Base-by-base conservation (phyloP, 1,139 yeast genomes). In the Hansenula lynferdii region DNA sequence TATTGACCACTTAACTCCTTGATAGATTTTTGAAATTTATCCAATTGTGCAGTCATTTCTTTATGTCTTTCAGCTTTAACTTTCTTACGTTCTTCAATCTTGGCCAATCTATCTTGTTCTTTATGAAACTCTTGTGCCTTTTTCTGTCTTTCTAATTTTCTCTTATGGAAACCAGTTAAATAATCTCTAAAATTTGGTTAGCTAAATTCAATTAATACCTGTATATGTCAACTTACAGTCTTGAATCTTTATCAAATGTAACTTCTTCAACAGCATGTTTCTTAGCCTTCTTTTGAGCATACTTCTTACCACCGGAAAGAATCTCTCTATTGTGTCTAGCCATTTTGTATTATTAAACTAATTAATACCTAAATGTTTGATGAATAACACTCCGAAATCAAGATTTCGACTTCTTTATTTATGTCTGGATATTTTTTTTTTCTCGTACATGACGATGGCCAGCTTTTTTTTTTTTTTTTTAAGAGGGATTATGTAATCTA, bases 121-220 rank as follows among this genome's bases (percentile, higher is more conserved):
- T 82, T 78, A 37, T 73, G 75, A 51, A 71, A 78, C 43, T 76
- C 85, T 48, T 77, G 79, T 0, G 97, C 97, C 50, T 81, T 81
- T 64, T 87, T 90, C 62, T 85, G 85, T 59, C 97, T 73, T 55
- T 85, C 85, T 17, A 90, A 58, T 61, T 92, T 92, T 56, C 98
- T 75, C 64, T 92, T 92, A 61, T 92, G 98, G 59, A 92, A 92
- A 25, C 98, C 98, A 1, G 97, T 92, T 50, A 92, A 67, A 60
- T 81, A 92, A 44, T 90, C 96, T 28, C 69, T 61, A 24, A 20
- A 9, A 14, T 8, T 5, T 19, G 14, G 18, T 28, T 31, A 31
- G 25, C 11, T 11, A 15, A 11, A 18, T 16, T 7, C 14, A 23
- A 16, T 20, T 17, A 11, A 10, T 10, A 27, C 12, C 14, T 15